Evolutionary conservation across 441 rosid species (phyloP).

Genomic region (Arabidopsis hybrid): DNA sequence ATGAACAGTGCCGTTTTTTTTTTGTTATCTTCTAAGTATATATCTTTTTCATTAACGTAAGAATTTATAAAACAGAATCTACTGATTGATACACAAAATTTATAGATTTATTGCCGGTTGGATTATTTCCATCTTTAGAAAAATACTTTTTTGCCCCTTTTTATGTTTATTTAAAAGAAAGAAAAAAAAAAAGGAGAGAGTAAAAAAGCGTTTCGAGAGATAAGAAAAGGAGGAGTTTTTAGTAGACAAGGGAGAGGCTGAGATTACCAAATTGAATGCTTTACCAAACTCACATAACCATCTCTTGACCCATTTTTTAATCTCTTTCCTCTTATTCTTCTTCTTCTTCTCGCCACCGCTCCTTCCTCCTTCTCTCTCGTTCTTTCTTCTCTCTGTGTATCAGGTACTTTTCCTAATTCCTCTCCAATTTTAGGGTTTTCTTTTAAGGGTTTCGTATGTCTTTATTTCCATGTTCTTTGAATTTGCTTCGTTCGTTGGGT

Average conservation of each 20-base stretch:
- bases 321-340: conserved; percentile 18
- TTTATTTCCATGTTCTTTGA: not conserved
- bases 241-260: conserved; percentile 23
- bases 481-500: conserved; percentile 14
- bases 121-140: not conserved
- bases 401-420: conserved; percentile 42
- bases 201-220: conserved; percentile 16
- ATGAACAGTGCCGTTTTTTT: conserved; percentile 13
- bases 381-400: conserved; percentile 35
- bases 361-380: conserved; percentile 31
- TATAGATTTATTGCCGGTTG: conserved; percentile 25
- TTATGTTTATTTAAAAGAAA: not conserved
- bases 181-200: not conserved
- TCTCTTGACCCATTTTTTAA: conserved; percentile 7
- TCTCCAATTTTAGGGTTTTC: conserved; percentile 1
- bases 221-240: conserved; percentile 23
- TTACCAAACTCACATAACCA: conserved; percentile 33
- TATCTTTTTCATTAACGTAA: conserved; percentile 18
- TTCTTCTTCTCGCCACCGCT: conserved; percentile 36
- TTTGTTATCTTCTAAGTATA: not conserved
- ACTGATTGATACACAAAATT: not conserved
- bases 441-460: conserved; percentile 3
- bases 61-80: not conserved
- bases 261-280: conserved; percentile 29
- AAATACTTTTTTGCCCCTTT: conserved; percentile 19